These are phyloP conservation scores for Rickenella mellea DNA, from an alignment of 768 basidiomycete genomes.

Conservation along the genomic window DNA sequence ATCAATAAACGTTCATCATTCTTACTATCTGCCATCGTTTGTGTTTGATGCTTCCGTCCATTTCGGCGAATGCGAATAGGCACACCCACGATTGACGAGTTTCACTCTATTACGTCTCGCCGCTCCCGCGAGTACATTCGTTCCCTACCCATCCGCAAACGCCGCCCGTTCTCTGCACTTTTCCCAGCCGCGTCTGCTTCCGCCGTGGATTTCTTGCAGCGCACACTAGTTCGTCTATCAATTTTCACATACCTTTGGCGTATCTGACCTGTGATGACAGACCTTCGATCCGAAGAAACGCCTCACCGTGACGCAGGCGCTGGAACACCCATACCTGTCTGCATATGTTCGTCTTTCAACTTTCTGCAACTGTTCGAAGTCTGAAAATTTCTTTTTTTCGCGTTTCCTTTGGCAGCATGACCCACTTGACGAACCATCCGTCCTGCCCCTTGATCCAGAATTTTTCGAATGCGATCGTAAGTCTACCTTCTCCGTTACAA, in stretches of 20 bases:
- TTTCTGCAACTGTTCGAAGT: not conserved
- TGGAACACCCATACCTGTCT: slow-evolving; percentile 74
- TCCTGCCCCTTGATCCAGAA: slow-evolving; percentile 67
- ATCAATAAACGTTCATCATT: slow-evolving; percentile 23
- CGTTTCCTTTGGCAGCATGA: slow-evolving; percentile 45
- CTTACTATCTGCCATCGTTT: too few species aligned
- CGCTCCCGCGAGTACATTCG: slow-evolving; percentile 84
- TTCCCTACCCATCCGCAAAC: slow-evolving; percentile 75
- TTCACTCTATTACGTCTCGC: slow-evolving; percentile 79
- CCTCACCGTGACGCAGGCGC: slow-evolving; percentile 71
- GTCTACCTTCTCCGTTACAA: slow-evolving; percentile 15
- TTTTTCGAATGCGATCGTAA: slow-evolving; percentile 89
- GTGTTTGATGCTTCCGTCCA: too few species aligned
- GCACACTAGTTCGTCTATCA: slow-evolving; percentile 45
- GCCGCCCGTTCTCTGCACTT: slow-evolving; percentile 54
- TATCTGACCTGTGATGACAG: slow-evolving; percentile 19
- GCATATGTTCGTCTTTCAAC: slow-evolving; percentile 46
- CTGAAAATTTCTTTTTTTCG: slow-evolving; percentile 8
- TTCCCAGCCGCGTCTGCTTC: slow-evolving; percentile 72
- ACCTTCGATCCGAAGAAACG: slow-evolving; percentile 88
- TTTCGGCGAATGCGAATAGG: too few species aligned
- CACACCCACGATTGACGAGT: slow-evolving; percentile 84
- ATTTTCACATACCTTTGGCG: not conserved
- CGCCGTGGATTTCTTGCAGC: slow-evolving; percentile 63
- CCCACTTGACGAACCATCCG: slow-evolving; percentile 81